Evolutionary conservation across 1,139 yeast species (phyloP).

Genomic region (Pichia sp.): DNA sequence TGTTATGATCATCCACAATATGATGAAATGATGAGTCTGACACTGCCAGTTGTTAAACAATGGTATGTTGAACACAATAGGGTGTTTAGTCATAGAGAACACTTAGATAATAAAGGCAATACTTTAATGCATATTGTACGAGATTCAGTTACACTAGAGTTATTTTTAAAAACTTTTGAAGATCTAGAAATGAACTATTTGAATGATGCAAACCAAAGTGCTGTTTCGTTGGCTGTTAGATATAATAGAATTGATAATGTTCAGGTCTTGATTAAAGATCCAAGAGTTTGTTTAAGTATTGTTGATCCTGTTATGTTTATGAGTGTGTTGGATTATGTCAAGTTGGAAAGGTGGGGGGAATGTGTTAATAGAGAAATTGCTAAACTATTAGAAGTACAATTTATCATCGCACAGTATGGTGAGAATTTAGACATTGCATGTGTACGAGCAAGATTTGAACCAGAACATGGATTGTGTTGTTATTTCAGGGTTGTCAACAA

Average conservation of each 20-base stretch:
- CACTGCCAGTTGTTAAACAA: constrained; percentile 40
- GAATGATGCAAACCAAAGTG: constrained; percentile 36
- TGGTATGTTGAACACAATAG: constrained; percentile 34
- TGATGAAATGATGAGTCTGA: constrained; percentile 39
- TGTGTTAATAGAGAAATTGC: constrained; percentile 39
- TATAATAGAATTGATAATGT: constrained; percentile 63
- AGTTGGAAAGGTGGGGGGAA: constrained; percentile 24
- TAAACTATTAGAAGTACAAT: constrained; percentile 37
- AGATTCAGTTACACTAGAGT: constrained; percentile 19
- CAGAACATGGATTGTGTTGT: constrained; percentile 32
- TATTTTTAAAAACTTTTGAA: constrained; percentile 31
- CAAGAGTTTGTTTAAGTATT: constrained; percentile 38
- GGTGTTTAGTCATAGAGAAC: constrained; percentile 46
- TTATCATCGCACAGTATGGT: constrained; percentile 28
- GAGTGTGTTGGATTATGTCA: constrained; percentile 48
- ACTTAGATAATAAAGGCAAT: constrained; percentile 68
- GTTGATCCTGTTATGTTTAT: constrained; percentile 39
- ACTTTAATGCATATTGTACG: constrained; percentile 66
- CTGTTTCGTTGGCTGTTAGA: constrained; percentile 37
- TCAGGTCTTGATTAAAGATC: constrained; percentile 39
- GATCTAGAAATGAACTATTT: constrained; percentile 57
- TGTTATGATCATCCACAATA: constrained; percentile 77
- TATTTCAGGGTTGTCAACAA: constrained; percentile 24
- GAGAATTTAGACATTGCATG: constrained; percentile 30
- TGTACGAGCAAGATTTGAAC: constrained; percentile 31